These are phyloP conservation scores for Helotiales sp. DNA, from an alignment of 2,329 filamentous ascomycete genomes.

Conservation along the genomic window DNA sequence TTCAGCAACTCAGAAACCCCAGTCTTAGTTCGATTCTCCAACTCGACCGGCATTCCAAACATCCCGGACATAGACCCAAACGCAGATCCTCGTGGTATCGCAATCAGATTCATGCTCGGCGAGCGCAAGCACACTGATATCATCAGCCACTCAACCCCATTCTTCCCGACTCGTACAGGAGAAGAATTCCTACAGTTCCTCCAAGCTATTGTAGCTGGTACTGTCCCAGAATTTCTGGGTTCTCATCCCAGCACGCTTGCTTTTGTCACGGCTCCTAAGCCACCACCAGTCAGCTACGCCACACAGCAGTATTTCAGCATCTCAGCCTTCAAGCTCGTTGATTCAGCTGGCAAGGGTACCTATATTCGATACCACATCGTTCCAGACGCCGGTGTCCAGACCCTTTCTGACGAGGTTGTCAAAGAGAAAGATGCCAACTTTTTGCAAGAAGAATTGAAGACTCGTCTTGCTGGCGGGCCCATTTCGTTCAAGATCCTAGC, in stretches of 20 bases:
- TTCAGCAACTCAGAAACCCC: slow-evolving; percentile 47
- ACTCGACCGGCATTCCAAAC: slow-evolving; percentile 49
- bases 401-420: slow-evolving; percentile 40
- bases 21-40: slow-evolving; percentile 49
- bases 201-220: slow-evolving; percentile 38
- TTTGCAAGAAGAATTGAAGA: slow-evolving; percentile 48
- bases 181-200: slow-evolving; percentile 53
- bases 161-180: slow-evolving; percentile 53
- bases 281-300: slow-evolving; percentile 48
- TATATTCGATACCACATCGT: slow-evolving; percentile 50
- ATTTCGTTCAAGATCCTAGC: slow-evolving; percentile 48
- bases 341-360: slow-evolving; percentile 41
- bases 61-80: slow-evolving; percentile 50
- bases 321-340: slow-evolving; percentile 49
- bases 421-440: slow-evolving; percentile 43
- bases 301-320: slow-evolving; percentile 49
- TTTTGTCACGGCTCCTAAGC: slow-evolving; percentile 51
- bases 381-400: slow-evolving; percentile 44
- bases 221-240: slow-evolving; percentile 43
- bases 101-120: slow-evolving; percentile 48
- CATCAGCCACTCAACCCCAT: slow-evolving; percentile 50
- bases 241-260: slow-evolving; percentile 46
- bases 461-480: slow-evolving; percentile 37
- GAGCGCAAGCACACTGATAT: slow-evolving; percentile 55
- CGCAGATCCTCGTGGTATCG: slow-evolving; percentile 49